A percentile compares a stretch with the other conserved stretches of the same genome.
Evolutionary conservation across 169 alveolate genomes (phyloP).

Genomic region (Plasmodium sp.): DNA sequence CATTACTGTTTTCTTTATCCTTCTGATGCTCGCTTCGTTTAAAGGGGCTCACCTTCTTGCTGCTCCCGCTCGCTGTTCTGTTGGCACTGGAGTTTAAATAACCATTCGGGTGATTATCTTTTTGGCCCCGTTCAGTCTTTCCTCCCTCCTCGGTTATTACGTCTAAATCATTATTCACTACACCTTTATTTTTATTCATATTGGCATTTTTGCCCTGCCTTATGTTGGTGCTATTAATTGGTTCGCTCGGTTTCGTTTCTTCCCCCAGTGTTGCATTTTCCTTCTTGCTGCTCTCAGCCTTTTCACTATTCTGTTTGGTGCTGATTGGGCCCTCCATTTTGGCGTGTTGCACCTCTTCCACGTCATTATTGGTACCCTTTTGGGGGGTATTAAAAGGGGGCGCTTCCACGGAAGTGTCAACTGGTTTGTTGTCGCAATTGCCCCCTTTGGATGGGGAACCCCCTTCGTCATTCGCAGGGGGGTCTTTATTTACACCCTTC

Average conservation of each 20-base stretch:
- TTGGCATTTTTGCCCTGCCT: background rate
- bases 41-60: background rate
- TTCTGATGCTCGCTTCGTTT: conserved; percentile 17
- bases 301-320: background rate
- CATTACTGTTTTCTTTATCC: conserved; percentile 13
- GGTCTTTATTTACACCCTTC: background rate
- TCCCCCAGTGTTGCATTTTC: background rate
- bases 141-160: background rate
- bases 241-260: background rate
- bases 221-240: background rate
- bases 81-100: background rate
- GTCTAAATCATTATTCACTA: background rate
- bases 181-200: background rate
- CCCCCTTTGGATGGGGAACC: background rate
- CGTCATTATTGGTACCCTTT: background rate
- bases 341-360: background rate
- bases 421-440: background rate
- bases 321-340: background rate
- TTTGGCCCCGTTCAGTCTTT: background rate
- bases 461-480: background rate
- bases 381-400: background rate
- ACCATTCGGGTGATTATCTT: conserved; percentile 3
- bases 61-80: background rate
- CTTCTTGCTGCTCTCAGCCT: background rate
- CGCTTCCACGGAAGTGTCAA: background rate